A percentile compares a stretch with the other conserved stretches of the same genome.
Conservation (phyloP, 176 grass and related monocot genomes). For the Tillandsia fasciculata region DNA sequence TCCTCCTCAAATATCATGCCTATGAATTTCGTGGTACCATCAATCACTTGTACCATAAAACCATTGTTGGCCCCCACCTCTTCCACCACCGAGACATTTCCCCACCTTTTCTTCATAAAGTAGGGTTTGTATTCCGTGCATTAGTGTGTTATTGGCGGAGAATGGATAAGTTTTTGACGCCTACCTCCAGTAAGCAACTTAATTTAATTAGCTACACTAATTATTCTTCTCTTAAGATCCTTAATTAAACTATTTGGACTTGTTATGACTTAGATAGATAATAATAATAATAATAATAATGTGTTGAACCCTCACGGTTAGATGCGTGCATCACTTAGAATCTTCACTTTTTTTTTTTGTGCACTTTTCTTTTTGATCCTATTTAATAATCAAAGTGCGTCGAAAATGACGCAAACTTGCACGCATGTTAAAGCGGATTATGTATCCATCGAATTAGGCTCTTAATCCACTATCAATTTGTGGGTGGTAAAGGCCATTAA, state of each 20-base stretch:
- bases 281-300: too few species aligned
- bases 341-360: not conserved
- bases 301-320: too few species aligned
- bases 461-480: conserved; percentile 38
- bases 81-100: not conserved
- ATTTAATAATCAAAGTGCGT: conserved; percentile 14
- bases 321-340: not conserved
- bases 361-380: conserved; percentile 12
- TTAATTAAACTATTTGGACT: too few species aligned
- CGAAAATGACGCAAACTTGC: conserved; percentile 36
- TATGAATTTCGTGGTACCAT: too few species aligned
- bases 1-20: too few species aligned
- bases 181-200: not conserved
- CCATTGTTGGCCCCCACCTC: not conserved
- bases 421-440: conserved; percentile 47
- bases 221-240: too few species aligned
- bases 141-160: not conserved
- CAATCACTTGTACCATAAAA: too few species aligned
- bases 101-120: not conserved
- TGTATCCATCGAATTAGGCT: conserved; percentile 39
- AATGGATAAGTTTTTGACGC: not conserved
- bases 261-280: too few species aligned
- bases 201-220: too few species aligned
- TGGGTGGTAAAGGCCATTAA: conserved; percentile 32
- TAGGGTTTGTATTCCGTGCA: not conserved